Evolutionary conservation across 1,139 yeast species (phyloP), one percentile per base, ranked within the genome.

Genomic region (Suhomyces ambrosiae): DNA sequence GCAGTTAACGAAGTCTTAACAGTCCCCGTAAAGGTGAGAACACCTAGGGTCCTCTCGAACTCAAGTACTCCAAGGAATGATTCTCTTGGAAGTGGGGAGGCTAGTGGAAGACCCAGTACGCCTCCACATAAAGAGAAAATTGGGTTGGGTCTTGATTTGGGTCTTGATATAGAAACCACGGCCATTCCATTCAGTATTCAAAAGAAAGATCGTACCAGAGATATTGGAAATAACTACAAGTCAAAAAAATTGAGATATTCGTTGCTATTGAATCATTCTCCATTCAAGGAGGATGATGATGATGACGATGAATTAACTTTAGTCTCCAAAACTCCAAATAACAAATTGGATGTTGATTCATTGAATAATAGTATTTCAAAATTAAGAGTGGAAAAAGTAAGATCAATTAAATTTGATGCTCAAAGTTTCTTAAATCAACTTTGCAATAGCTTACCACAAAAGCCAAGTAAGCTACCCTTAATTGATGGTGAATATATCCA

Each of bases 61-160:
- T 23, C 41, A 11, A 32, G 27, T 28, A 24, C 35, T 13, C 40
- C 44, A 13, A 25, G 26, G 15, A 28, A 32, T 28, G 35, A 30
- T 9, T 22, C 28, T 8, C 15, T 9, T 13, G 14, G 14, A 7
- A 30, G 12, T 6, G 26, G 12, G 6, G 41, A 33, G 4, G 18
- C 16, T 11, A 6, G 16, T 2, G 31, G 11, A 3, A 12, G 41
- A 10, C 38, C 37, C 24, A 23, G 38, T 18, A 40, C 43, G 1
- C 38, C 42, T 8, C 37, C 32, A 17, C 33, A 28, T 17, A 34
- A 35, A 16, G 37, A 29, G 11, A 30, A 29, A 9, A 44, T 42
- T 35, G 63, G 65, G 3, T 44, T 56, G 23, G 73, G 75, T 1
- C 53, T 69, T 23, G 69, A 68, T 47, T 53, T 69, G n/a, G 67